These are phyloP conservation scores for Calophaca sinica DNA, from an alignment of 306 rosid genomes.

Conservation along the genomic window DNA sequence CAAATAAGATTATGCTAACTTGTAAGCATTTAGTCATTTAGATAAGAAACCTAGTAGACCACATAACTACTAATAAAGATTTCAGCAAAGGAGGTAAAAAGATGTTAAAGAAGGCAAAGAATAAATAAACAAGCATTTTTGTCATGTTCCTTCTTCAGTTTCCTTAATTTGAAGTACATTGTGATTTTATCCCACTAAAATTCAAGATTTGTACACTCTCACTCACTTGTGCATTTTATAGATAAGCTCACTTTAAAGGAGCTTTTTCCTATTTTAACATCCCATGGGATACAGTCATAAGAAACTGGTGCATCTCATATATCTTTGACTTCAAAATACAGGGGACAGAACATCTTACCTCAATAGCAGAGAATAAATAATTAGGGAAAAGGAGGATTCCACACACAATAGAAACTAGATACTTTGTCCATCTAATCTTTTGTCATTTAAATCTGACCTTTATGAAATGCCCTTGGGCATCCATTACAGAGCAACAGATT, in stretches of 20 bases:
- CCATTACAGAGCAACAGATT: constrained; percentile 96
- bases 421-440: constrained; percentile 7
- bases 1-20: constrained; percentile 32
- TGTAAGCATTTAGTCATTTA: constrained; percentile 27
- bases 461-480: constrained; percentile 97
- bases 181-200: constrained; percentile 22
- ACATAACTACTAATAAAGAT: constrained; percentile 12
- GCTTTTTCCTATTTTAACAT: constrained; percentile 11
- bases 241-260: constrained; percentile 4
- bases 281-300: neutral
- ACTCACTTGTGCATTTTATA: neutral
- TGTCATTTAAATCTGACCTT: constrained; percentile 66
- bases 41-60: constrained; percentile 13
- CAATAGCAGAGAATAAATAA: constrained; percentile 31
- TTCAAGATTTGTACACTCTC: constrained; percentile 1
- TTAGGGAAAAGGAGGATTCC: neutral
- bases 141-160: constrained; percentile 9
- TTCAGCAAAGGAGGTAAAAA: neutral
- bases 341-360: constrained; percentile 30
- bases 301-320: constrained; percentile 34
- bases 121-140: constrained; percentile 23
- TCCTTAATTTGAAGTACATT: constrained; percentile 9
- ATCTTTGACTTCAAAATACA: neutral
- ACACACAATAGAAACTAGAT: constrained; percentile 14
- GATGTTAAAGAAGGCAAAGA: neutral